These are phyloP conservation scores for Sporothrix phasma DNA, from an alignment of 2,329 filamentous ascomycete genomes.

Conservation along the genomic window DNA sequence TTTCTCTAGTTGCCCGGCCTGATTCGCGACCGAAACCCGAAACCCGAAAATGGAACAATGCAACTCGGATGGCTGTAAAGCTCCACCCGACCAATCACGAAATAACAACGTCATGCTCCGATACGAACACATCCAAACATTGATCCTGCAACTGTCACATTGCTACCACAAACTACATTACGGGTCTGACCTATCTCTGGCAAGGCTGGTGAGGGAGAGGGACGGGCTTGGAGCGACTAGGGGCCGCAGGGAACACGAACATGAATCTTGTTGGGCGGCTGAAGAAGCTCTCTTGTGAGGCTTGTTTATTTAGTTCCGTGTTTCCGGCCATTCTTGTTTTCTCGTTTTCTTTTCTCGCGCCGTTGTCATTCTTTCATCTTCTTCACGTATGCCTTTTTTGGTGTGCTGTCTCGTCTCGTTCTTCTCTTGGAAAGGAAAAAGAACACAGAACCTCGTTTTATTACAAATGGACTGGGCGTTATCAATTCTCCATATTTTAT, in stretches of 20 bases:
- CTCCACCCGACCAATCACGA: background rate
- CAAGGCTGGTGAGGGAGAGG: background rate
- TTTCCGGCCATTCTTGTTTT: too few species aligned
- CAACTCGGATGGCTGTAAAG: background rate
- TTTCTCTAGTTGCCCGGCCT: background rate
- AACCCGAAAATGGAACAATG: too few species aligned
- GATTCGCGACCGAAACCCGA: too few species aligned
- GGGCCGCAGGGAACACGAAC: background rate
- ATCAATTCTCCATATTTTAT: constrained; percentile 8
- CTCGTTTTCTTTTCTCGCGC: background rate
- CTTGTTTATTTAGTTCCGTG: too few species aligned
- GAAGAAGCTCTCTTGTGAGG: background rate
- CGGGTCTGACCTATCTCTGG: background rate
- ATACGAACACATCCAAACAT: background rate
- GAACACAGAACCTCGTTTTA: constrained; percentile 8
- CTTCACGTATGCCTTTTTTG: constrained; percentile 41
- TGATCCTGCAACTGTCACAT: background rate
- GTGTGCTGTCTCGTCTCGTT: background rate
- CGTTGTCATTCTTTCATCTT: constrained; percentile 43
- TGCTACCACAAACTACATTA: background rate
- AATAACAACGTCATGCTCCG: background rate
- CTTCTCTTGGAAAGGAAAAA: constrained; percentile 15
- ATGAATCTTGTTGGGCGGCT: background rate
- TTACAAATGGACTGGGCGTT: constrained; percentile 13
- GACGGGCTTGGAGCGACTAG: too few species aligned